Percentiles rank a stretch among this genome's conserved stretches.
Evolutionary conservation across 345 rosid genomes (phyloP).

Genomic region (Murraya koenigii): DNA sequence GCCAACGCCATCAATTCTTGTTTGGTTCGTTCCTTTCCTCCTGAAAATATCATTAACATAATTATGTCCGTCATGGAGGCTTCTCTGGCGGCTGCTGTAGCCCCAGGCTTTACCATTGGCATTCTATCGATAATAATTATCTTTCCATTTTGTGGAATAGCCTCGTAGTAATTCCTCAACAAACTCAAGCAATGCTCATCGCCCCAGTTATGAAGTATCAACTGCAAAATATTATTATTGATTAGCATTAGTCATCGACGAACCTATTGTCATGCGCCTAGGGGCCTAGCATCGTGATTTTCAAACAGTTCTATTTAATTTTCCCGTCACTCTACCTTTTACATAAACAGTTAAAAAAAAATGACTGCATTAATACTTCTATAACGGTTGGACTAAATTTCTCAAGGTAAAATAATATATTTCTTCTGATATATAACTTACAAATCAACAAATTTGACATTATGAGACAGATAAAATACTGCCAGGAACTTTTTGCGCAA

Average conservation of each 20-base stretch:
- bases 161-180: slow-evolving; percentile 12
- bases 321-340: too few species aligned
- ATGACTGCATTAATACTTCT: too few species aligned
- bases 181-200: slow-evolving; percentile 27
- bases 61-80: slow-evolving; percentile 12
- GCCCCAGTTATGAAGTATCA: slow-evolving; percentile 1
- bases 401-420: too few species aligned
- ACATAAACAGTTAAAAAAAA: too few species aligned
- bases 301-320: too few species aligned
- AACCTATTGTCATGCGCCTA: too few species aligned
- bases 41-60: slow-evolving; percentile 21
- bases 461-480: too few species aligned
- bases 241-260: not conserved
- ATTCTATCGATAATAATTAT: not conserved
- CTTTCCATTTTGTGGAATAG: not conserved
- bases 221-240: not conserved
- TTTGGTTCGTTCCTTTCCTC: slow-evolving; percentile 21
- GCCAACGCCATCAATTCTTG: slow-evolving; percentile 20
- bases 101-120: not conserved
- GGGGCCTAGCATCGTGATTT: too few species aligned
- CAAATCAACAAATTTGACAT: too few species aligned
- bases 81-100: slow-evolving; percentile 10
- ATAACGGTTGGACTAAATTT: too few species aligned
- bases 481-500: too few species aligned
- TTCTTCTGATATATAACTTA: too few species aligned